Conservation (phyloP, 2,329 filamentous ascomycete genomes). For the Penicillium nordicum region DNA sequence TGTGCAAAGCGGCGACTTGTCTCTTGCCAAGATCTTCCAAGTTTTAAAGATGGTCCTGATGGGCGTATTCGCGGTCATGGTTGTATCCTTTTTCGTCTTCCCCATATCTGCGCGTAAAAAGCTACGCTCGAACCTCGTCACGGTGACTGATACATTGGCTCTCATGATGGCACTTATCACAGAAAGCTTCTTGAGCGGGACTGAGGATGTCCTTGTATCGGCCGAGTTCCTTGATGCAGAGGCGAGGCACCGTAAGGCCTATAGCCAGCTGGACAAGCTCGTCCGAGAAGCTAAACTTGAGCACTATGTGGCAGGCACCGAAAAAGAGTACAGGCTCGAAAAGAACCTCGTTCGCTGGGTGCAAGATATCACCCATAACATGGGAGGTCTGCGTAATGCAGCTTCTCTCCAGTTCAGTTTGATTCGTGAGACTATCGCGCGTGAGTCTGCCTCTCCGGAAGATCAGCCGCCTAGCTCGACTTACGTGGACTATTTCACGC, state of each 20-base stretch:
- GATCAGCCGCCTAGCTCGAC: slow-evolving; percentile 18
- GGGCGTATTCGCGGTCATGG: slow-evolving; percentile 67
- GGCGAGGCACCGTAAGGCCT: slow-evolving; percentile 62
- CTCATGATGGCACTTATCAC: slow-evolving; percentile 81
- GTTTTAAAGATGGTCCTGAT: slow-evolving; percentile 80
- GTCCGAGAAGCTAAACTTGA: slow-evolving; percentile 85
- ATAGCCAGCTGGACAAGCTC: slow-evolving; percentile 69
- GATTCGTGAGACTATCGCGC: slow-evolving; percentile 58
- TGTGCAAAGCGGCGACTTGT: slow-evolving; percentile 77
- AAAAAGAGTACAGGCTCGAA: slow-evolving; percentile 74
- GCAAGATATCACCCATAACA: slow-evolving; percentile 78
- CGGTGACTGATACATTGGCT: slow-evolving; percentile 69
- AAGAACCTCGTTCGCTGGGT: slow-evolving; percentile 77
- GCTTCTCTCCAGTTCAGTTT: slow-evolving; percentile 85
- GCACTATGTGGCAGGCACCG: slow-evolving; percentile 76
- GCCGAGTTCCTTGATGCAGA: slow-evolving; percentile 62
- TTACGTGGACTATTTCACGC: slow-evolving; percentile 15
- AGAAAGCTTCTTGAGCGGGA: slow-evolving; percentile 76
- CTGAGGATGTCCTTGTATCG: slow-evolving; percentile 71
- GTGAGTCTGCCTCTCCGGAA: slow-evolving; percentile 16
- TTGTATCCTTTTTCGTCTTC: slow-evolving; percentile 73
- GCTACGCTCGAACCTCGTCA: slow-evolving; percentile 69
- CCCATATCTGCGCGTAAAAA: slow-evolving; percentile 72
- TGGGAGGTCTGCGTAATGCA: slow-evolving; percentile 85
- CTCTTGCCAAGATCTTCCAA: slow-evolving; percentile 74